phyloP scores from a whole-genome alignment of 2,329 filamentous ascomycete species.

The Diaporthe ampelina region DNA sequence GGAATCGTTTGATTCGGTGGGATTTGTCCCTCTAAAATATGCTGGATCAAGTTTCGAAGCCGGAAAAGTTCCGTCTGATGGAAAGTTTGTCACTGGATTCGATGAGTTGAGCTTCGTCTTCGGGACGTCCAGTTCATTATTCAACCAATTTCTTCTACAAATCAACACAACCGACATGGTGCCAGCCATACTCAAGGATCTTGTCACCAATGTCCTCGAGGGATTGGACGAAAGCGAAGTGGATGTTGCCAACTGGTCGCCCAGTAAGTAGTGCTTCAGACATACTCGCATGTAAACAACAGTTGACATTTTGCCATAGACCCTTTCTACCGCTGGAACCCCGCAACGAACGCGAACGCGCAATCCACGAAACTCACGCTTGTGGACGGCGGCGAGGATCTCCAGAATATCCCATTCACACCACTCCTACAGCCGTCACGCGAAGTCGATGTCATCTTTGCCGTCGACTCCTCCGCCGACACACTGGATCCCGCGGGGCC shows the following conservation, averaged over 20 bases:
- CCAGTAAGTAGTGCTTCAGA: neutral
- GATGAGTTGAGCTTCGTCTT: constrained; percentile 88
- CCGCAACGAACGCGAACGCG: constrained; percentile 54
- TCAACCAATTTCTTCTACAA: constrained; percentile 80
- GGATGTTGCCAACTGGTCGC: neutral
- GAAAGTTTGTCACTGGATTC: constrained; percentile 80
- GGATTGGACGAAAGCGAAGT: neutral
- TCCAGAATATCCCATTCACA: constrained; percentile 66
- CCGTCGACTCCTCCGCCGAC: constrained; percentile 75
- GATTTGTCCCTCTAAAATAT: constrained; percentile 72
- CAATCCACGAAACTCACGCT: constrained; percentile 57
- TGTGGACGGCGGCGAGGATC: constrained; percentile 63
- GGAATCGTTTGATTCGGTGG: constrained; percentile 73
- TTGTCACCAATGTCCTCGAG: neutral
- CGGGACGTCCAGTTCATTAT: constrained; percentile 87
- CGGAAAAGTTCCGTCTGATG: constrained; percentile 66
- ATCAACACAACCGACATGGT: neutral
- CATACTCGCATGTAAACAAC: neutral
- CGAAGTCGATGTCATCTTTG: constrained; percentile 73
- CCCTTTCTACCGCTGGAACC: constrained; percentile 69
- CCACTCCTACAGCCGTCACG: constrained; percentile 65
- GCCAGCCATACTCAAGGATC: neutral
- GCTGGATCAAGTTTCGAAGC: constrained; percentile 70
- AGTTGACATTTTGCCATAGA: constrained; percentile 60
- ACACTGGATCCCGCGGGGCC: constrained; percentile 58